Percentiles rank a stretch among this genome's conserved stretches.
These are phyloP conservation scores for Myxozyma geophila DNA, from an alignment of 805 yeast genomes.

Conservation along the genomic window DNA sequence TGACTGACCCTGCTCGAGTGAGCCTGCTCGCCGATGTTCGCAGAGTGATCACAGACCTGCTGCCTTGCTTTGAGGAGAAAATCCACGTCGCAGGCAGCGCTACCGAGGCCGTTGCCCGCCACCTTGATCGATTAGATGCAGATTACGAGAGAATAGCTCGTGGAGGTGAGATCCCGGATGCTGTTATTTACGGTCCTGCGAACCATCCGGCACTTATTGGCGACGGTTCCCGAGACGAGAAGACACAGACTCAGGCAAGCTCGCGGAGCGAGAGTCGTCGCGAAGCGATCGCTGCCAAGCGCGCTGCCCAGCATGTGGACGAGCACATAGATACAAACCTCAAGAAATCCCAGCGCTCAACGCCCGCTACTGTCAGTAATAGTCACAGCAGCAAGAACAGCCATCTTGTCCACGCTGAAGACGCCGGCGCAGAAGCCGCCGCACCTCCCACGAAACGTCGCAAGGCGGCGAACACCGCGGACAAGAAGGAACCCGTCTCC, in stretches of 20 bases:
- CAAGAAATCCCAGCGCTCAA: background rate
- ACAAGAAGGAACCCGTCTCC: constrained; percentile 29
- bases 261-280: constrained; percentile 84
- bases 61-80: constrained; percentile 94
- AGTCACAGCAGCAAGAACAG: background rate
- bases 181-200: constrained; percentile 73
- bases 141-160: constrained; percentile 75
- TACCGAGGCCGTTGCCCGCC: constrained; percentile 71
- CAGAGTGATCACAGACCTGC: constrained; percentile 60
- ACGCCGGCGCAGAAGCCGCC: background rate
- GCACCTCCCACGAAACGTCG: constrained; percentile 33
- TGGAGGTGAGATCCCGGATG: constrained; percentile 77
- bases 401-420: background rate
- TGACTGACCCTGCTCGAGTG: constrained; percentile 41
- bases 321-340: constrained; percentile 14
- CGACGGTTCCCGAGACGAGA: constrained; percentile 50
- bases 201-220: constrained; percentile 88
- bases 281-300: constrained; percentile 89
- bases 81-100: constrained; percentile 97
- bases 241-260: constrained; percentile 66
- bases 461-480: constrained; percentile 33
- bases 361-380: background rate
- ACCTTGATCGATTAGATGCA: constrained; percentile 73
- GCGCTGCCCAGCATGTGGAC: constrained; percentile 51
- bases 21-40: constrained; percentile 48